Percentiles rank a stretch among this genome's conserved stretches.
Evolutionary conservation across 2,329 filamentous ascomycete species (phyloP).

Genomic region (Pseudogymnoascus sp.): DNA sequence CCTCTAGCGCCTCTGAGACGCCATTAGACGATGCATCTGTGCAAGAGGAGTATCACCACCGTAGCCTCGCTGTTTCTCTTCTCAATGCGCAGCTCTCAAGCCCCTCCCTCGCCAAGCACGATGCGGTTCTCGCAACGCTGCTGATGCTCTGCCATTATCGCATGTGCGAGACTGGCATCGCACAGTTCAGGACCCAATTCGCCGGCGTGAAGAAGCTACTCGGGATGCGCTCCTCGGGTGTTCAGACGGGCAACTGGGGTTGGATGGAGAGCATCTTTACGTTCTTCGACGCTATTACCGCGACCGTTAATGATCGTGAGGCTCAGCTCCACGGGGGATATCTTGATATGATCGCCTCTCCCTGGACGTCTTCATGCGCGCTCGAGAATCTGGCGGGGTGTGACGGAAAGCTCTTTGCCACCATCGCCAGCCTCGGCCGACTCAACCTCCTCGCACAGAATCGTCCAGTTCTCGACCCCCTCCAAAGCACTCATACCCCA

Average conservation of each 20-base stretch:
- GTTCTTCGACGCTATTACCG: conserved; percentile 89
- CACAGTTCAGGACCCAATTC: conserved; percentile 88
- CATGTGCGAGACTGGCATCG: conserved; percentile 86
- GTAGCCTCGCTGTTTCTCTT: conserved; percentile 68
- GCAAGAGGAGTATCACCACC: conserved; percentile 77
- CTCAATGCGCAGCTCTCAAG: conserved; percentile 81
- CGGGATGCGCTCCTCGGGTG: conserved; percentile 53
- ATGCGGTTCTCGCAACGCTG: conserved; percentile 80
- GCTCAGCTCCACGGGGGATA: conserved; percentile 62
- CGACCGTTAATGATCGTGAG: conserved; percentile 86
- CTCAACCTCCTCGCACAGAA: conserved; percentile 77
- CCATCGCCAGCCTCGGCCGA: conserved; percentile 73
- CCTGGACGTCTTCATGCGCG: conserved; percentile 47
- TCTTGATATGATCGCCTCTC: conserved; percentile 56
- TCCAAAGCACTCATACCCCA: conserved; percentile 31
- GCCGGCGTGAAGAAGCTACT: conserved; percentile 88
- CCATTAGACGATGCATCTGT: conserved; percentile 45
- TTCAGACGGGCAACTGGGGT: conserved; percentile 58
- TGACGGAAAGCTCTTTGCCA: conserved; percentile 77
- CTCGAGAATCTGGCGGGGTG: conserved; percentile 81
- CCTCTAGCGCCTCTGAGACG: conserved; percentile 33
- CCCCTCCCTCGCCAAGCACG: conserved; percentile 64
- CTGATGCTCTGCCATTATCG: conserved; percentile 86
- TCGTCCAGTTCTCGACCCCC: conserved; percentile 46
- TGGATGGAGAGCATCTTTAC: conserved; percentile 94